Conservation (phyloP, 371 early-diverging fungal species). For the Mortierella sp. region DNA sequence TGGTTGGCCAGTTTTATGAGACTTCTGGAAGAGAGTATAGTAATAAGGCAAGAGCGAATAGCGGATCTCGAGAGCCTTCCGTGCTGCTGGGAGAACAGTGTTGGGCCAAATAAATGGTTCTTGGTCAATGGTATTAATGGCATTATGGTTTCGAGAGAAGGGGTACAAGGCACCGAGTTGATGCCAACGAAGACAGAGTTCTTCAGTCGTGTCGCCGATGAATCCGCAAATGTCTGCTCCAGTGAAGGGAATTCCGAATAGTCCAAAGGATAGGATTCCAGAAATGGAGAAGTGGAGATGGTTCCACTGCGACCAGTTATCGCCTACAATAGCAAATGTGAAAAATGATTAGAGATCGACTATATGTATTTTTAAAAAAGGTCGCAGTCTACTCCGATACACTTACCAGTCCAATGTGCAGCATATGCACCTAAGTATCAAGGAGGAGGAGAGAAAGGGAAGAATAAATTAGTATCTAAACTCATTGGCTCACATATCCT, state of each 20-base stretch:
- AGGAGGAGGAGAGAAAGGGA: background rate
- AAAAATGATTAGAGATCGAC: background rate
- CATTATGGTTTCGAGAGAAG: constrained; percentile 77
- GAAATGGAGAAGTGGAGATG: constrained; percentile 66
- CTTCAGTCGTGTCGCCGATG: constrained; percentile 64
- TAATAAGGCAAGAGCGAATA: constrained; percentile 75
- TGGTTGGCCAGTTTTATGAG: constrained; percentile 61
- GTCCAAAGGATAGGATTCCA: constrained; percentile 70
- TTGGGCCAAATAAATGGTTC: constrained; percentile 70
- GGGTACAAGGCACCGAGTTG: constrained; percentile 84
- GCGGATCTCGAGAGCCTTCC: constrained; percentile 65
- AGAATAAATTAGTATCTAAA: background rate
- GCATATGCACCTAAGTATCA: constrained; percentile 28
- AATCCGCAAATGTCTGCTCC: constrained; percentile 82
- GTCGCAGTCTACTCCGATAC: constrained; percentile 12
- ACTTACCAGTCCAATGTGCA: constrained; percentile 51
- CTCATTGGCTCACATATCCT: too few species aligned
- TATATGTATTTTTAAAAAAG: background rate
- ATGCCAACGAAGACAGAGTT: constrained; percentile 77
- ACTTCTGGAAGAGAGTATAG: constrained; percentile 70
- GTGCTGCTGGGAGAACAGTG: constrained; percentile 60
- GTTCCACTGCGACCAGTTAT: constrained; percentile 70
- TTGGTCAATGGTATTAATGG: constrained; percentile 60
- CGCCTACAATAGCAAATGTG: constrained; percentile 51
- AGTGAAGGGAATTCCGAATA: constrained; percentile 76